A percentile compares a stretch with the other conserved stretches of the same genome.
phyloP scores from a whole-genome alignment of 768 basidiomycete genomes.

The Leccinum broughii region DNA sequence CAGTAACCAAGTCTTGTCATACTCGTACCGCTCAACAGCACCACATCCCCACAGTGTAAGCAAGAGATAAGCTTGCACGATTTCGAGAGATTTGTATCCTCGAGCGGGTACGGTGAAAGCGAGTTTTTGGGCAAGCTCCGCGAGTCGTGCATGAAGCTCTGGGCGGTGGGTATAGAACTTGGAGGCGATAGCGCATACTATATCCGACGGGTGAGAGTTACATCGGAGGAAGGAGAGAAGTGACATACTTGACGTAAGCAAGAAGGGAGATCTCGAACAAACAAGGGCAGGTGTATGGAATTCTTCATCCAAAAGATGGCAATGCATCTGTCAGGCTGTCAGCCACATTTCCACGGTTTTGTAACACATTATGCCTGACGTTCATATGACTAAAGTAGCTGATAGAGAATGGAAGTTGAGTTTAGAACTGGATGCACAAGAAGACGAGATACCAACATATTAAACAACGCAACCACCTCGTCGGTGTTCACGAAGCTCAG shows the following conservation, averaged over 20 bases:
- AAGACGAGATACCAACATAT: slow-evolving; percentile 62
- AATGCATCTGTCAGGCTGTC: slow-evolving; percentile 57
- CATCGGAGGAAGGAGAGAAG: neutral
- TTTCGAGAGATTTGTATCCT: slow-evolving; percentile 92
- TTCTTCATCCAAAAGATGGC: slow-evolving; percentile 76
- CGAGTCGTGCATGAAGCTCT: slow-evolving; percentile 77
- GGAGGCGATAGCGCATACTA: slow-evolving; percentile 94
- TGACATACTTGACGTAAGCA: slow-evolving; percentile 84
- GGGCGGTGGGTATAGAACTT: slow-evolving; percentile 83
- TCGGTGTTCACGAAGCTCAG: slow-evolving; percentile 83
- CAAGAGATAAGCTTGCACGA: slow-evolving; percentile 92
- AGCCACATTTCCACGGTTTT: slow-evolving; percentile 7
- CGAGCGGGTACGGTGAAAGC: slow-evolving; percentile 84
- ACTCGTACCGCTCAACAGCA: slow-evolving; percentile 94
- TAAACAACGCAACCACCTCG: slow-evolving; percentile 88
- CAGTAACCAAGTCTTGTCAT: slow-evolving; percentile 91
- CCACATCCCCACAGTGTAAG: slow-evolving; percentile 90
- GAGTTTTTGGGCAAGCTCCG: slow-evolving; percentile 82
- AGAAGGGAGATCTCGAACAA: slow-evolving; percentile 91
- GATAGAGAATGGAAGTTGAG: slow-evolving; percentile 13
- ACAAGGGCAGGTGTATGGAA: slow-evolving; percentile 95
- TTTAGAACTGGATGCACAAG: neutral
- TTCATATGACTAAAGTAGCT: slow-evolving; percentile 80
- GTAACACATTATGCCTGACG: slow-evolving; percentile 41
- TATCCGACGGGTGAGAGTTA: slow-evolving; percentile 3